Evolutionary conservation across 225 moss, liverwort and hornwort species (phyloP).

Genomic region (Antitrichia curtipendula): DNA sequence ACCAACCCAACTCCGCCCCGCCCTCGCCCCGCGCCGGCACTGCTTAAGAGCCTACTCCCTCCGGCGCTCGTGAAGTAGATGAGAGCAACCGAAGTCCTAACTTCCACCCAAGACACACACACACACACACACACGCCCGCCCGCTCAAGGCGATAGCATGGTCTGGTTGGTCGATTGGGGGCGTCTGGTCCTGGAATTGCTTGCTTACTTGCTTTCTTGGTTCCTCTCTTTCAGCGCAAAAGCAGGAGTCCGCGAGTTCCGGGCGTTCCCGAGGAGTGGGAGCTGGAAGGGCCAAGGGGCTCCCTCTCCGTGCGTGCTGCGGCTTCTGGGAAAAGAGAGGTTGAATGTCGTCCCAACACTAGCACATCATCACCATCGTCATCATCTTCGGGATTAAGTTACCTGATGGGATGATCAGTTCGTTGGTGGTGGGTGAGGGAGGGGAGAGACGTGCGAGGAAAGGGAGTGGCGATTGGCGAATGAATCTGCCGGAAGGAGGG

Average conservation of each 20-base stretch:
- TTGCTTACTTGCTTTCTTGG: background rate
- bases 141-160: background rate
- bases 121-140: too few species aligned
- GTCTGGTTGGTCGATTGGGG: background rate
- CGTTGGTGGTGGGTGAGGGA: background rate
- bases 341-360: background rate
- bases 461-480: too few species aligned
- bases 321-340: background rate
- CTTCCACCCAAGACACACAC: background rate
- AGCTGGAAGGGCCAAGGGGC: background rate
- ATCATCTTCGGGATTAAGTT: background rate
- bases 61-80: background rate
- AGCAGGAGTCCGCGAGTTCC: background rate
- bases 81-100: too few species aligned
- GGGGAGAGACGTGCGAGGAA: background rate
- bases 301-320: background rate
- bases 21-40: background rate
- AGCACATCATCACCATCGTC: background rate
- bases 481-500: background rate
- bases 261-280: background rate
- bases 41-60: background rate
- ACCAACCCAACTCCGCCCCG: background rate
- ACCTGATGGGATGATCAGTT: background rate
- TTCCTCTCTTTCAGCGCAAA: background rate
- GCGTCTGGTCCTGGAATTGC: background rate